Evolutionary conservation across 495 filamentous ascomycete genomes (phyloP).

Genomic region (Aspergillus ellipticus): DNA sequence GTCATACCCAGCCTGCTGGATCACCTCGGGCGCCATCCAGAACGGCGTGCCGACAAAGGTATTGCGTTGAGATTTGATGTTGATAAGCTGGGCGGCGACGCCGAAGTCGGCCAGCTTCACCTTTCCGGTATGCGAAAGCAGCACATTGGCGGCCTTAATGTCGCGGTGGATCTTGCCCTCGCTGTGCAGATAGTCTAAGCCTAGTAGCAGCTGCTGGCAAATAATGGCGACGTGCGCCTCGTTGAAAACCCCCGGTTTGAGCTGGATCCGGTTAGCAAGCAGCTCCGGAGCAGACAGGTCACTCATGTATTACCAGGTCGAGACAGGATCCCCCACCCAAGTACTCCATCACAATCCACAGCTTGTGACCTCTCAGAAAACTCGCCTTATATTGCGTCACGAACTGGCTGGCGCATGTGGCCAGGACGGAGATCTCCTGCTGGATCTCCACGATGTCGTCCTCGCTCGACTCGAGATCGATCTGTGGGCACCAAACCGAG

Average conservation of each 20-base stretch:
- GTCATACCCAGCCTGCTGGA: constrained; percentile 94
- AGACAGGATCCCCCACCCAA: constrained; percentile 90
- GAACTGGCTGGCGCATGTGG: constrained; percentile 86
- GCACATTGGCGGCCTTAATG: constrained; percentile 93
- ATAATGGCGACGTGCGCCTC: constrained; percentile 94
- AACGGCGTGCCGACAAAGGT: constrained; percentile 99
- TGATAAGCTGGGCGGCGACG: constrained; percentile 91
- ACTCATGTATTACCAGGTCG: constrained; percentile 62
- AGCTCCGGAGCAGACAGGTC: neutral
- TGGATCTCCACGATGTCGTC: constrained; percentile 98
- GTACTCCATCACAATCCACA: constrained; percentile 99
- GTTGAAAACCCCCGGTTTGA: constrained; percentile 87
- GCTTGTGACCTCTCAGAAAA: constrained; percentile 87
- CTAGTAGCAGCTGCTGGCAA: constrained; percentile 83
- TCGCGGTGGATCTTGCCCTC: constrained; percentile 97
- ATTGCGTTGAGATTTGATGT: constrained; percentile 96
- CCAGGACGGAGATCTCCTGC: constrained; percentile 92
- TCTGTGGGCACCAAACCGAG: constrained; percentile 51
- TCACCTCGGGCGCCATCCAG: constrained; percentile 99
- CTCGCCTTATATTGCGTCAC: constrained; percentile 96
- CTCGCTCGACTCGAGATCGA: constrained; percentile 96
- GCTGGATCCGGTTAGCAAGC: constrained; percentile 45
- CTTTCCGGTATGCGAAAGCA: constrained; percentile 81
- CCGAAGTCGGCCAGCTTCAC: constrained; percentile 98
- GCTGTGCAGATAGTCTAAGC: constrained; percentile 87